A percentile compares a stretch with the other conserved stretches of the same genome.
Conservation (phyloP, 2,329 filamentous ascomycete genomes). For the Trichoderma breve region DNA sequence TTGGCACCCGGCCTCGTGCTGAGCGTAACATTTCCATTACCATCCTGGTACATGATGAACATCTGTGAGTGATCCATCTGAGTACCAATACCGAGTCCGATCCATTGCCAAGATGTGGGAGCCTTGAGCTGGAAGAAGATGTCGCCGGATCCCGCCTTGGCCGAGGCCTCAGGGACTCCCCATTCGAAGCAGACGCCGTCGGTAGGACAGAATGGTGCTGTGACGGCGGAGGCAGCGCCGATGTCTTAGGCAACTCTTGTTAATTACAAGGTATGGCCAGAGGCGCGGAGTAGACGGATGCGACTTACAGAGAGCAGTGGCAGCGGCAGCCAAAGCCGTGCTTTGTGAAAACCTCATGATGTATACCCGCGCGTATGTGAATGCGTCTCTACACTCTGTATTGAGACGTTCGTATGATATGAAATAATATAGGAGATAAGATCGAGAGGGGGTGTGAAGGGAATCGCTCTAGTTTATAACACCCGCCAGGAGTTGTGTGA, state of each 20-base stretch:
- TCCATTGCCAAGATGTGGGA: slow-evolving; percentile 53
- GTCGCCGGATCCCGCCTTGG: slow-evolving; percentile 49
- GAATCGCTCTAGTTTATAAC: neutral
- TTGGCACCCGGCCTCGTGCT: slow-evolving; percentile 53
- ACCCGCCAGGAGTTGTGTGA: neutral
- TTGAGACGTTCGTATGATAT: neutral
- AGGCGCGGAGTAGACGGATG: neutral
- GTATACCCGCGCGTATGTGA: neutral
- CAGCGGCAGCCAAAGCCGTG: slow-evolving; percentile 18
- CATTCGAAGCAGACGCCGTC: slow-evolving; percentile 54
- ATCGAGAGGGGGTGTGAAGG: neutral
- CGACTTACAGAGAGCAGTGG: slow-evolving; percentile 23
- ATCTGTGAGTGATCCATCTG: slow-evolving; percentile 58
- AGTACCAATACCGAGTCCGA: slow-evolving; percentile 56
- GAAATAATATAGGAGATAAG: neutral
- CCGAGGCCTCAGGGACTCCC: slow-evolving; percentile 52
- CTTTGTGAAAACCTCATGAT: slow-evolving; percentile 19
- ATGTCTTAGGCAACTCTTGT: slow-evolving; percentile 23
- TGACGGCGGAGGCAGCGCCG: slow-evolving; percentile 26
- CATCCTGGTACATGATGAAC: slow-evolving; percentile 61
- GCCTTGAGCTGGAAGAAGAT: slow-evolving; percentile 62
- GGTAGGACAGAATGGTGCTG: slow-evolving; percentile 42
- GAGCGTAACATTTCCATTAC: slow-evolving; percentile 58
- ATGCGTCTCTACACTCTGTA: neutral
- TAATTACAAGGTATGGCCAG: neutral